A percentile compares a stretch with the other conserved stretches of the same genome.
Conservation (phyloP, 306 rosid genomes). For the Prunus mongolica region DNA sequence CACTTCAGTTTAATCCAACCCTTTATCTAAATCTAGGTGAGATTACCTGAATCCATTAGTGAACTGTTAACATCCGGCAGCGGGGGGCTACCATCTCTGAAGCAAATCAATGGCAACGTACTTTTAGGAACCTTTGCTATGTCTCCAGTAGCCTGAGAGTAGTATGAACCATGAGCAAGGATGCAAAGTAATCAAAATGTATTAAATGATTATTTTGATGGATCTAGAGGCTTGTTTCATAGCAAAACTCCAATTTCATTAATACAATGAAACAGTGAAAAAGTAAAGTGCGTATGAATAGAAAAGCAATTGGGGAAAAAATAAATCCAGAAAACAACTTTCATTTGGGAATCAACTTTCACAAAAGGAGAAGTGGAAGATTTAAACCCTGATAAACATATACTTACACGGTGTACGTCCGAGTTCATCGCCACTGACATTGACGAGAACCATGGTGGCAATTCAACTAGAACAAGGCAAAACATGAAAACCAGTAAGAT, state of each 20-base stretch:
- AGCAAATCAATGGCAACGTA: slow-evolving; percentile 64
- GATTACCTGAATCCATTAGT: slow-evolving; percentile 47
- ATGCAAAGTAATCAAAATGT: slow-evolving; percentile 13
- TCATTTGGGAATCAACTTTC: slow-evolving; percentile 12
- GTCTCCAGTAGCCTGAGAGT: slow-evolving; percentile 54
- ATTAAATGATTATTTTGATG: slow-evolving; percentile 1
- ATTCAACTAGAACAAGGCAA: slow-evolving; percentile 66
- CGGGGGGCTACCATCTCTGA: slow-evolving; percentile 91
- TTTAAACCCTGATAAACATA: slow-evolving; percentile 22
- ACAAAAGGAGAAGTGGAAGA: slow-evolving; percentile 1
- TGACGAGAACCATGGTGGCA: slow-evolving; percentile 88
- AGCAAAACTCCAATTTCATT: not conserved
- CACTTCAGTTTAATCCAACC: slow-evolving; percentile 1
- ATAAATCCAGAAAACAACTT: not conserved
- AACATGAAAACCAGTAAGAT: slow-evolving; percentile 40
- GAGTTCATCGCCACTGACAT: slow-evolving; percentile 70
- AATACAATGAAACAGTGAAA: not conserved
- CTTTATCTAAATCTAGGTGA: not conserved
- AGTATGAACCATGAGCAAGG: slow-evolving; percentile 20
- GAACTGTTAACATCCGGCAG: slow-evolving; percentile 72
- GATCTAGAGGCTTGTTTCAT: not conserved
- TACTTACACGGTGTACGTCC: slow-evolving; percentile 80
- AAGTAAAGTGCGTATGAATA: not conserved
- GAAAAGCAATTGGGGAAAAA: not conserved
- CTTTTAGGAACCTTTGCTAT: slow-evolving; percentile 50